Base-by-base conservation (phyloP, 2,329 filamentous ascomycete genomes). In the Conoideocrella luteorostrata region DNA sequence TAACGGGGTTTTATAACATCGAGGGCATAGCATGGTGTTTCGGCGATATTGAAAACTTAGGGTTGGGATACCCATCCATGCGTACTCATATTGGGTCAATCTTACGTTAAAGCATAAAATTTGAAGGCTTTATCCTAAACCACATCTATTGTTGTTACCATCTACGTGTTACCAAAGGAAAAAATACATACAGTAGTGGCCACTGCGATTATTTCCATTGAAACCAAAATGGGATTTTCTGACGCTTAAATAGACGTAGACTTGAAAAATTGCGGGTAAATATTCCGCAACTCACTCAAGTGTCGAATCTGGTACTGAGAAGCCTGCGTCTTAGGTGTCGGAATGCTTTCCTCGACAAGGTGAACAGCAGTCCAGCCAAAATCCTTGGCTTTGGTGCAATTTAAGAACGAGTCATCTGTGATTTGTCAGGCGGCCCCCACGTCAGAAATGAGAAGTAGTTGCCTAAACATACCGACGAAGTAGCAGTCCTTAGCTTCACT, bases 261-360 rank as follows among this genome's bases (percentile, higher is more conserved):
- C 63, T 86, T 93, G 73, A 98, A 96, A 49, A 95, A 80, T 45
- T 94, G 81, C 0, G 93, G 89, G 52, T 91, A 97, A 10, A 86
- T 64, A 1, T 68, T 68, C 36, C 86, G 78, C 46, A 98, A 68
- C 57, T 97, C 86, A 50, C 86, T 74, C 22, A 98, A 67, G 57
- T 80, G 76, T 35, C 77, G 73, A 51, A 98, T 86, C 59, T 90
- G 83, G 61, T 86, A 80, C 55, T 86, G 78, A 29, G 83, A 84
- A 4, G 84, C 84, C 47, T 76, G 79, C 5, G 70, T 74, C 18
- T 66, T 63, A 2, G 89, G 90, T 9, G 74, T 61, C 13, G 76
- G 68, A 26, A 88, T 72, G 6, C 76, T 78, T 28, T 86, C 80
- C 60, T 97, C 93, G 5, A 97, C 80, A 18, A 96, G 74, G 64